Percentiles rank a stretch among this genome's conserved stretches.
These are phyloP conservation scores for Cutaneotrichosporon daszewskae DNA, from an alignment of 1,284 basidiomycete species.

Conservation along the genomic window DNA sequence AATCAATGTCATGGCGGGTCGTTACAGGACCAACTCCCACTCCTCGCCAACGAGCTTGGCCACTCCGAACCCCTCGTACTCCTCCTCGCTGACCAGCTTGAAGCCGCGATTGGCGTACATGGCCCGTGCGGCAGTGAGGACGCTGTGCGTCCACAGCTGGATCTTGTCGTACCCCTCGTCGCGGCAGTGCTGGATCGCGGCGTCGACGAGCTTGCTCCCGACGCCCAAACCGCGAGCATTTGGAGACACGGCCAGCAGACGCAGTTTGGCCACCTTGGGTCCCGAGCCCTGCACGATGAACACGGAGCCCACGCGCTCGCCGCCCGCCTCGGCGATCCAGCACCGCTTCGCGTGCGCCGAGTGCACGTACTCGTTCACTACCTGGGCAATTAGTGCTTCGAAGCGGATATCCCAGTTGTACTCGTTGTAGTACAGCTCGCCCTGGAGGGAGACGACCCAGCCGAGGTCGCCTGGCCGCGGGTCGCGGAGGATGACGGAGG, in stretches of 20 bases:
- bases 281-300: conserved; percentile 7
- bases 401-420: conserved; percentile 6
- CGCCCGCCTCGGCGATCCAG: conserved; percentile 11
- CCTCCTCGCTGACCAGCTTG: not conserved
- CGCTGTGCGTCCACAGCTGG: conserved; percentile 15
- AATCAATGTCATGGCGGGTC: not conserved
- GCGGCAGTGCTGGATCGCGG: conserved; percentile 5
- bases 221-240: conserved; percentile 10
- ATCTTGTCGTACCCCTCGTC: conserved; percentile 7
- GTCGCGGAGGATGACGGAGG: conserved; percentile 4
- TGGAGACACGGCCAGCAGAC: conserved; percentile 6
- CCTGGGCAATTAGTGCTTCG: conserved; percentile 9
- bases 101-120: conserved; percentile 15
- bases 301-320: conserved; percentile 9
- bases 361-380: conserved; percentile 1
- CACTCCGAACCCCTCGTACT: not conserved
- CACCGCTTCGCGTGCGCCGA: conserved; percentile 1
- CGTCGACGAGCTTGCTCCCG: conserved; percentile 10
- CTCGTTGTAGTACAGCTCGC: conserved; percentile 9
- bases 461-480: conserved; percentile 12
- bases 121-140: conserved; percentile 7
- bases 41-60: conserved; percentile 7
- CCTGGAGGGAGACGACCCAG: conserved; percentile 11
- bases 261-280: conserved; percentile 5
- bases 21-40: conserved; percentile 6